phyloP scores from a whole-genome alignment of 768 basidiomycete species.

The Suillus fuscotomentosus region DNA sequence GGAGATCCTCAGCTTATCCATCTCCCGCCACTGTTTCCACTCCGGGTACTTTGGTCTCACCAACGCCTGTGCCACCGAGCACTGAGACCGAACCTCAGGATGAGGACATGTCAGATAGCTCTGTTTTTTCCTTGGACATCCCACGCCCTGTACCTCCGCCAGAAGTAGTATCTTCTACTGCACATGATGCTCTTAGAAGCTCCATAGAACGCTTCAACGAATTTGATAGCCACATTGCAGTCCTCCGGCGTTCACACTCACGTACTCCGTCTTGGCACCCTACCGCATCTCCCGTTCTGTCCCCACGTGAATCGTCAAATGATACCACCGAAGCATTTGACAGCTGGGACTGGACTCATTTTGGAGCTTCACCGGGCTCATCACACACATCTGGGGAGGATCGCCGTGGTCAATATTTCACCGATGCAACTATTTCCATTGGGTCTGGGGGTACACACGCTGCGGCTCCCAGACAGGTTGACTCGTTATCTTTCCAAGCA shows the following conservation, averaged over 20 bases:
- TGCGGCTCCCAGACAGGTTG: constrained; percentile 3
- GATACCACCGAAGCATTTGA: constrained; percentile 8
- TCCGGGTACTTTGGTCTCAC: constrained; percentile 16
- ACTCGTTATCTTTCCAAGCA: background rate
- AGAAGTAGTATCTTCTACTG: constrained; percentile 13
- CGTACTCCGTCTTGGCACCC: constrained; percentile 19
- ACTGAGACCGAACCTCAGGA: constrained; percentile 42
- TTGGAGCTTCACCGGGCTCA: background rate
- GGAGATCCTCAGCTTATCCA: constrained; percentile 16
- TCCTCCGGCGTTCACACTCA: constrained; percentile 41
- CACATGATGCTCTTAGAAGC: constrained; percentile 39
- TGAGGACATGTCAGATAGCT: constrained; percentile 50
- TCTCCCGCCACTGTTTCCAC: constrained; percentile 17
- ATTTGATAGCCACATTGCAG: constrained; percentile 53
- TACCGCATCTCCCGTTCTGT: constrained; percentile 26
- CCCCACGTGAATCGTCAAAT: constrained; percentile 21
- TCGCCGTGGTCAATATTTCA: constrained; percentile 2
- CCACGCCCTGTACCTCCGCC: constrained; percentile 15
- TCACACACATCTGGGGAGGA: constrained; percentile 1
- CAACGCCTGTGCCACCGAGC: constrained; percentile 41
- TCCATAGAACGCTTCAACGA: constrained; percentile 52
- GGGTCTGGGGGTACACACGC: constrained; percentile 1
- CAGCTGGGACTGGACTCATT: constrained; percentile 2
- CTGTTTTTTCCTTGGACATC: constrained; percentile 23
- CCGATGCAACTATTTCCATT: background rate